phyloP scores from a whole-genome alignment of 371 early-diverging fungal species.

The Phascolomyces articulosus region DNA sequence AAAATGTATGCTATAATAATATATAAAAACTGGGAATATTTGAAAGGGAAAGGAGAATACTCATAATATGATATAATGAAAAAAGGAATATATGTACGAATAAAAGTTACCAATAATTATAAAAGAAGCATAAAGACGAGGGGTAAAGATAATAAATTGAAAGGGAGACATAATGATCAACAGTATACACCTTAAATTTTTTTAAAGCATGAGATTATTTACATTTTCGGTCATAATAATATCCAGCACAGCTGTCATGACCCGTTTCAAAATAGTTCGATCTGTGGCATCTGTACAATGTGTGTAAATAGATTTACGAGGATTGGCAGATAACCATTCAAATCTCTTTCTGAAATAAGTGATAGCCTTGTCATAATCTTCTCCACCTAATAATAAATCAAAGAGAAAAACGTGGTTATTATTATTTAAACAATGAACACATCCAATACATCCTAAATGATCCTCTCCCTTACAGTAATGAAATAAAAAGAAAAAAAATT shows the following conservation, averaged over 20 bases:
- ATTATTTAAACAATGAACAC: too few species aligned
- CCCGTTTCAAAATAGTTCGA: conserved; percentile 50
- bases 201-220: conserved; percentile 8
- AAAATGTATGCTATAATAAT: too few species aligned
- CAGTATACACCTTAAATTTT: not conserved
- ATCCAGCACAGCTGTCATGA: conserved; percentile 60
- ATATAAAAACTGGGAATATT: too few species aligned
- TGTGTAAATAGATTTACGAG: conserved; percentile 51
- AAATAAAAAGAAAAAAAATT: too few species aligned
- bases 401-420: too few species aligned
- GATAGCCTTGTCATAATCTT: conserved; percentile 18
- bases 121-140: not conserved
- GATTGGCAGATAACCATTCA: conserved; percentile 30
- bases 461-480: too few species aligned
- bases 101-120: too few species aligned
- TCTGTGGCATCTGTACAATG: conserved; percentile 66
- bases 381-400: conserved; percentile 17
- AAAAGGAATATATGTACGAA: too few species aligned
- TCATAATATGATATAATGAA: too few species aligned
- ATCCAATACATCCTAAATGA: too few species aligned
- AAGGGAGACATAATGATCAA: not conserved
- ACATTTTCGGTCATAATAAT: conserved; percentile 52
- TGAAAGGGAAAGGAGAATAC: too few species aligned
- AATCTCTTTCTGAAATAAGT: conserved; percentile 37
- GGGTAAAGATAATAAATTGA: not conserved